Evolutionary conservation across 148 eudicot genomes (phyloP), one percentile per base, ranked within the genome.

Genomic region (Fallopia convolvulus): DNA sequence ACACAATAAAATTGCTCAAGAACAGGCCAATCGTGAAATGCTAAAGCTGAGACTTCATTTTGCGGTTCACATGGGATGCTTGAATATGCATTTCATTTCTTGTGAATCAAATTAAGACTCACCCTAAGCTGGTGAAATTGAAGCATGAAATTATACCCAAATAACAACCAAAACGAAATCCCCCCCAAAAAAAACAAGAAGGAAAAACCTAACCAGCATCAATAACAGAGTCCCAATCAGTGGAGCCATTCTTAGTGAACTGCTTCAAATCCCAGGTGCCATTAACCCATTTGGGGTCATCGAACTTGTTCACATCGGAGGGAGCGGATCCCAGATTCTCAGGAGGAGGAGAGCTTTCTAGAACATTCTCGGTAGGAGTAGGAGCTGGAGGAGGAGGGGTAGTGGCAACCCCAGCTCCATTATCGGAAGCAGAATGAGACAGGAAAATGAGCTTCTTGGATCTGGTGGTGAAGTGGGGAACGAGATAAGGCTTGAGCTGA

Each of bases 161-260:
- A n/a, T 30, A 58, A 8, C 32, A 20, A 58, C 65, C 8, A 20
- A 58, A 50, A 50, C 15, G 18, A 50, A 30, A 58, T 8, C 8
- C 30, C 61, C 8, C 8, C 30, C 61, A 1, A 58, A 10, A 23
- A 23, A 12, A 12, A 50, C 17, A 8, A 53, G 33, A 21, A 52
- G 4, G 20, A 32, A 74, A 55, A 50, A 17, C 77, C 33, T 82
- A 26, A 90, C 93, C 91, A 77, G 91, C 91, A 88, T 90, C 93
- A 83, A 90, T 90, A 40, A 90, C 88, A 79, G 89, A 83, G 81
- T 90, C 93, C 93, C 93, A 90, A 68, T 88, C 81, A 46, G 91
- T 81, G 18, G 80, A 52, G 20, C 91, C 93, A 82, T 81, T 80
- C 76, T 82, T 88, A 63, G 56, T 72, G 78, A 90, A 90, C 87